Percentiles rank a stretch among this genome's conserved stretches.
phyloP scores from a whole-genome alignment of 1,139 yeast species.

The Protomyces macrosporus region DNA sequence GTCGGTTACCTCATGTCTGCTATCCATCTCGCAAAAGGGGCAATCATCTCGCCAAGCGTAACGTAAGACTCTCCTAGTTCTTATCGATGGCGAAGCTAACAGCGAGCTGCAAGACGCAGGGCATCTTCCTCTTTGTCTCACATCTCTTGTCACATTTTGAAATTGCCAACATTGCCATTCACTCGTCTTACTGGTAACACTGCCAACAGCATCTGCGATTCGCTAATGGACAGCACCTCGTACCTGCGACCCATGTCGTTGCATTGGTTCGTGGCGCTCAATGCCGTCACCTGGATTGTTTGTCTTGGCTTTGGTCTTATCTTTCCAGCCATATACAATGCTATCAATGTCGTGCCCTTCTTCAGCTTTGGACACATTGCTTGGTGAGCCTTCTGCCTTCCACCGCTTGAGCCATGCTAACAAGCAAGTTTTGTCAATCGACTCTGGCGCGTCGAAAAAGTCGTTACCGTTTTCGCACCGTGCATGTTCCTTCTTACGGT shows the following conservation, averaged over 20 bases:
- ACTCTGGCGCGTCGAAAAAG: neutral
- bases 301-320: neutral
- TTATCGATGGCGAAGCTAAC: neutral
- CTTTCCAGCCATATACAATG: neutral
- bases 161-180: neutral
- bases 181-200: neutral
- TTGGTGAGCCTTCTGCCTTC: neutral
- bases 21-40: neutral
- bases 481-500: neutral
- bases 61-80: neutral
- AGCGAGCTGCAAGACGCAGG: neutral
- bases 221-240: neutral
- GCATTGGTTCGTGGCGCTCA: neutral
- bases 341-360: neutral
- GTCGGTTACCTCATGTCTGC: neutral
- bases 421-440: neutral
- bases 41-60: neutral
- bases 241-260: neutral
- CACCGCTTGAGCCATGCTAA: neutral
- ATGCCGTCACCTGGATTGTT: neutral
- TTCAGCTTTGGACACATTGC: neutral
- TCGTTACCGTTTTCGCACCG: neutral
- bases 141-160: neutral
- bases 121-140: neutral
- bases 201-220: neutral